Evolutionary conservation across 148 eudicot genomes (phyloP), one percentile per base, ranked within the genome.

Genomic region (Rhododendron molle): DNA sequence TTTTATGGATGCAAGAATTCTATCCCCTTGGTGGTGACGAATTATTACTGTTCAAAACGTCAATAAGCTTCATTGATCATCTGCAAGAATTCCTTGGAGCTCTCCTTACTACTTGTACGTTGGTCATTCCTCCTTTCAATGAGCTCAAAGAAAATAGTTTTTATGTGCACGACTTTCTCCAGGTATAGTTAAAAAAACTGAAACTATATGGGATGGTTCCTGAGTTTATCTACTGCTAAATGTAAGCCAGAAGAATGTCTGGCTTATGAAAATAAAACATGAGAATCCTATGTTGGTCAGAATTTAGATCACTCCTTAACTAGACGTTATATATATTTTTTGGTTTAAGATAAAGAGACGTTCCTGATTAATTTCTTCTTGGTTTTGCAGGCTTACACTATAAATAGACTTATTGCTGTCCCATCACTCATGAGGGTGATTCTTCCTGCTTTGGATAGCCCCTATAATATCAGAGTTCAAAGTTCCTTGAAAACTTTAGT

Each of bases 21-120:
- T 94, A 92, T 87, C 96, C 96, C 46, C 87, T 91, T 14, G 85
- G 81, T 50, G 92, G 86, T 7, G 92, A 91, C 40, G 99, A 96
- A 76, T 46, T 90, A 72, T 58, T 94, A 76, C 80, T 96, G 50
- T 96, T 96, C 86, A 96, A 96, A 90, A 96, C 99, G 81, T 84
- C 95, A 26, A 85, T 93, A 85, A 92, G 99, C 88, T 96, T 96
- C 87, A 91, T 96, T 86, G 99, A 96, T 81, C 99, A 95, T 89
- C 80, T 96, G 81, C 99, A 96, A 90, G 99, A 96, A 87, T 91
- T 95, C 88, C 86, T 96, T 73, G 96, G 96, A 76, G 93, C 97
- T 79, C 84, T 96, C 86, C 93, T 96, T 83, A 86, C 90, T 47
- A 89, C 91, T 78, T 93, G 93, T 90, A 93, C 94, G 76, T 88